phyloP scores from a whole-genome alignment of 2,329 filamentous ascomycete genomes.

The Stagonosporopsis rhizophila region DNA sequence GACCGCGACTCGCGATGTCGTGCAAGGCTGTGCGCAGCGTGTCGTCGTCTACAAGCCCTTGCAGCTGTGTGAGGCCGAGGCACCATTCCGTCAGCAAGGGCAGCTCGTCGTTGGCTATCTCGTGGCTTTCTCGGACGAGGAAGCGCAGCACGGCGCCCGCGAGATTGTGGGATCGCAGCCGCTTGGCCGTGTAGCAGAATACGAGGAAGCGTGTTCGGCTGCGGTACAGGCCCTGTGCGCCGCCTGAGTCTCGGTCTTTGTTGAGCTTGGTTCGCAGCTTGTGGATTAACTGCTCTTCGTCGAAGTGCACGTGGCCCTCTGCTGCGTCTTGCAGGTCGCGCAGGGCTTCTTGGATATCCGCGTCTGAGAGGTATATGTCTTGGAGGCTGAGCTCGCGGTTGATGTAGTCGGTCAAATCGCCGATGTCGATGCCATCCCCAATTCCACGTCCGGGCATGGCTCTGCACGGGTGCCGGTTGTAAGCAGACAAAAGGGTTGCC shows the following conservation, averaged over 20 bases:
- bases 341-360: background rate
- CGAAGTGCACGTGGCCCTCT: background rate
- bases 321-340: background rate
- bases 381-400: background rate
- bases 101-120: background rate
- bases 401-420: background rate
- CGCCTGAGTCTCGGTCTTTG: background rate
- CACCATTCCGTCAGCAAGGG: constrained; percentile 3
- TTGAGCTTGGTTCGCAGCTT: background rate
- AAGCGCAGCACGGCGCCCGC: background rate
- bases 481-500: background rate
- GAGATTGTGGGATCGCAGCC: background rate
- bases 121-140: background rate
- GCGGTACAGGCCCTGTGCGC: background rate
- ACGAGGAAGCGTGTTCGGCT: constrained; percentile 7
- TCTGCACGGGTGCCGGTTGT: background rate
- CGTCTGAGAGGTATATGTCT: background rate
- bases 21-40: background rate
- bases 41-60: background rate
- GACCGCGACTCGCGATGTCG: background rate
- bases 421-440: background rate
- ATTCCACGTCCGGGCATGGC: background rate
- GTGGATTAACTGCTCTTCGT: background rate
- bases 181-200: constrained; percentile 1
- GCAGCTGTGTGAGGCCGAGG: background rate